These are phyloP conservation scores for Epichloe gansuensis DNA, from an alignment of 2,329 filamentous ascomycete species.

Conservation along the genomic window DNA sequence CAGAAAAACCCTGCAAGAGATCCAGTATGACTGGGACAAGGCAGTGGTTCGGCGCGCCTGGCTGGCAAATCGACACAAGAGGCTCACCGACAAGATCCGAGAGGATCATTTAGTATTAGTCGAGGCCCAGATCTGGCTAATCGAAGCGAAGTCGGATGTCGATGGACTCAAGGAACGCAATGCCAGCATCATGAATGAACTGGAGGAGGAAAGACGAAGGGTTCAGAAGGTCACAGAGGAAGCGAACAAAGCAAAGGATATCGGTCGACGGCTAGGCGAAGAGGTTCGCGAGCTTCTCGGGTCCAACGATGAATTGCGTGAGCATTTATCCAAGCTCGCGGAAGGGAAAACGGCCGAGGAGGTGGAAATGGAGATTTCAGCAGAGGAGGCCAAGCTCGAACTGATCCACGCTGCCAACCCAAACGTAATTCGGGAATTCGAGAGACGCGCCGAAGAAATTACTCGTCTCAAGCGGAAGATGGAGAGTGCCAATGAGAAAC, in stretches of 20 bases:
- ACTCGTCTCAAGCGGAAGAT: slow-evolving; percentile 46
- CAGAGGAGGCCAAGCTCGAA: slow-evolving; percentile 62
- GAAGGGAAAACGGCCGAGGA: slow-evolving; percentile 44
- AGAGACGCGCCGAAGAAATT: slow-evolving; percentile 59
- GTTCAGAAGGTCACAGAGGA: slow-evolving; percentile 24
- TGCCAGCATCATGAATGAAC: slow-evolving; percentile 37
- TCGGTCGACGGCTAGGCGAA: slow-evolving; percentile 17
- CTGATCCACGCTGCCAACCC: slow-evolving; percentile 69
- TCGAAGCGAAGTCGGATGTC: slow-evolving; percentile 77
- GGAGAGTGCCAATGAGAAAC: slow-evolving; percentile 37
- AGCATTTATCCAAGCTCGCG: slow-evolving; percentile 31
- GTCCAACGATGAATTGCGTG: slow-evolving; percentile 24
- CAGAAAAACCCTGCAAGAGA: slow-evolving; percentile 28
- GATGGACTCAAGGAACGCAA: slow-evolving; percentile 56
- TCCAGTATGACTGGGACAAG: slow-evolving; percentile 42
- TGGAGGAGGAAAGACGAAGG: slow-evolving; percentile 33
- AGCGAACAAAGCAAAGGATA: slow-evolving; percentile 23
- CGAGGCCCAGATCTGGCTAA: slow-evolving; percentile 54
- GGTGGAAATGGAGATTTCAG: slow-evolving; percentile 60
- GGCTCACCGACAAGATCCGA: slow-evolving; percentile 49
- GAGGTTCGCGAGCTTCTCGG: slow-evolving; percentile 27
- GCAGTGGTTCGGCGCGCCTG: slow-evolving; percentile 43
- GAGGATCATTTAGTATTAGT: slow-evolving; percentile 49
- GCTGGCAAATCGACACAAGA: slow-evolving; percentile 38
- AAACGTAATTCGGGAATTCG: slow-evolving; percentile 63